Evolutionary conservation across 2,329 filamentous ascomycete genomes (phyloP).

Genomic region (Exophiala xenobiotica): DNA sequence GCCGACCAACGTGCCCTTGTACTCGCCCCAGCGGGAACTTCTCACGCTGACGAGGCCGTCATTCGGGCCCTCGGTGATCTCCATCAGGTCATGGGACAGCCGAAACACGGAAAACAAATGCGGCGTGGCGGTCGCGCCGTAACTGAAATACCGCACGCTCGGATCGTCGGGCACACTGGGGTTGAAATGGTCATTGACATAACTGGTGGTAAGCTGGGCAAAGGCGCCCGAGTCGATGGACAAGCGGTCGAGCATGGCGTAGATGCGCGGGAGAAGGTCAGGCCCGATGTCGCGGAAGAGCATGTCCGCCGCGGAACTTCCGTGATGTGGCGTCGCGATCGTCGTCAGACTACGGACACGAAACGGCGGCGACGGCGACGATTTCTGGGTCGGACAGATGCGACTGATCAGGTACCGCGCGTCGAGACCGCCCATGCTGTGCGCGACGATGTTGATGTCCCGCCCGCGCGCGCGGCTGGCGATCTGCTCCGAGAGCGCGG

Average conservation of each 20-base stretch:
- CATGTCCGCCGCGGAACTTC: conserved; percentile 60
- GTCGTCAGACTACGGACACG: conserved; percentile 71
- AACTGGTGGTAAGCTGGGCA: conserved; percentile 58
- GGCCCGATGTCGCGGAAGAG: conserved; percentile 58
- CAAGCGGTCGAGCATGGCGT: conserved; percentile 55
- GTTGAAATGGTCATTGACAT: conserved; percentile 61
- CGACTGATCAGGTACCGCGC: conserved; percentile 64
- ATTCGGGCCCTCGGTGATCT: conserved; percentile 57
- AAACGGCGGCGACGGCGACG: no score
- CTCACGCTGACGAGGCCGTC: conserved; percentile 62
- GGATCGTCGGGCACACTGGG: conserved; percentile 56
- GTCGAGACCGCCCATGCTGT: conserved; percentile 61
- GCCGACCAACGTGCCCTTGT: conserved; percentile 62
- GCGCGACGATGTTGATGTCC: conserved; percentile 64
- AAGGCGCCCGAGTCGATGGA: conserved; percentile 61
- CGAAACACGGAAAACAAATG: conserved; percentile 58
- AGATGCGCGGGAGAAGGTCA: conserved; percentile 54
- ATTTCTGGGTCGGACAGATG: conserved; percentile 46
- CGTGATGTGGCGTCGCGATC: conserved; percentile 60
- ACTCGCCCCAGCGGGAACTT: conserved; percentile 61
- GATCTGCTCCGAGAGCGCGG: conserved; percentile 55
- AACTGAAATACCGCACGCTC: conserved; percentile 61
- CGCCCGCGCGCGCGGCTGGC: conserved; percentile 54
- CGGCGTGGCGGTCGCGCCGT: conserved; percentile 59
- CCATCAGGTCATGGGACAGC: conserved; percentile 55